These are phyloP conservation scores for Lithocarpus polystachyus DNA, from an alignment of 306 rosid genomes.

Conservation along the genomic window DNA sequence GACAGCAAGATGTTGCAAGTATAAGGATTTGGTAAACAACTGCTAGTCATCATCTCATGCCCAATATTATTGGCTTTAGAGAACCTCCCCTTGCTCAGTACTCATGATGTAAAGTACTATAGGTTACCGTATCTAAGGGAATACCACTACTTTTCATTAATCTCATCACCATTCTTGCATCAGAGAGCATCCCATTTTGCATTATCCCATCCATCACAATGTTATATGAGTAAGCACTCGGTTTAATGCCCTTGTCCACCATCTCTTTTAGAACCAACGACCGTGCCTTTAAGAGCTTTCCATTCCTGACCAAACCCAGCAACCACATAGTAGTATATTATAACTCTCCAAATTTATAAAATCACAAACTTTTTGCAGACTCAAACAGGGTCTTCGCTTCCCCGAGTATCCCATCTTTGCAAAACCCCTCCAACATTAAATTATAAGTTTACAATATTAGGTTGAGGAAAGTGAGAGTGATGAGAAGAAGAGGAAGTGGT, in stretches of 20 bases:
- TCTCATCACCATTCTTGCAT: conserved; percentile 62
- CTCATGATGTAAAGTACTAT: conserved; percentile 69
- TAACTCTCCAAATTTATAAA: conserved; percentile 50
- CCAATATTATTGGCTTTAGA: conserved; percentile 67
- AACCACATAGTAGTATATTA: conserved; percentile 52
- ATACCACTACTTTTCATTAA: conserved; percentile 58
- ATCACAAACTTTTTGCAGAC: conserved; percentile 39
- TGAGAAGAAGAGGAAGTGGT: not conserved
- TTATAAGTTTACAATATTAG: conserved; percentile 62
- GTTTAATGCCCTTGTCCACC: conserved; percentile 53
- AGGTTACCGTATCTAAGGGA: conserved; percentile 63
- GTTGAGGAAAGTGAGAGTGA: conserved; percentile 40
- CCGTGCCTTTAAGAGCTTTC: conserved; percentile 67
- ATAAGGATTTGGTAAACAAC: conserved; percentile 68
- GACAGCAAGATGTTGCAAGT: conserved; percentile 82
- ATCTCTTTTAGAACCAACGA: conserved; percentile 56
- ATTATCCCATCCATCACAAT: conserved; percentile 72
- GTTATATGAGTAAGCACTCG: conserved; percentile 63
- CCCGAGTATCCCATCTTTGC: conserved; percentile 64
- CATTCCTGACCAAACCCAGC: conserved; percentile 59
- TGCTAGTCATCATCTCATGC: conserved; percentile 60
- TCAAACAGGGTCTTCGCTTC: conserved; percentile 71
- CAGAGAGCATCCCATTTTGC: conserved; percentile 66
- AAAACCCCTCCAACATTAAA: conserved; percentile 15
- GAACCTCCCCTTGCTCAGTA: conserved; percentile 69